Conservation (phyloP, 306 rosid genomes). For the Castanospermum australe region DNA sequence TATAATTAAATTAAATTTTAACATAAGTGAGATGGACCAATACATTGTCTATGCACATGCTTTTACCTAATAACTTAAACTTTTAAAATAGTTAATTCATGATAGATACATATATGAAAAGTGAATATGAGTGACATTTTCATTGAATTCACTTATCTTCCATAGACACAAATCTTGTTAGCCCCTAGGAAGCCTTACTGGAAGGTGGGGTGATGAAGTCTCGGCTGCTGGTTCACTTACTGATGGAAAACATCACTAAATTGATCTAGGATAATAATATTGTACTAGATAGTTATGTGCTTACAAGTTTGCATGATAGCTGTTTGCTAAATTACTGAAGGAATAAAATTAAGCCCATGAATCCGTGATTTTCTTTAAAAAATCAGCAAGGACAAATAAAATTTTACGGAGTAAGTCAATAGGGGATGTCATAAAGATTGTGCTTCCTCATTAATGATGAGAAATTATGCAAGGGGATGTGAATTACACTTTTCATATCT, state of each 20-base stretch:
- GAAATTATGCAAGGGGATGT: not conserved
- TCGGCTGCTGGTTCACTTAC: not conserved
- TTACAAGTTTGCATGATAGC: not conserved
- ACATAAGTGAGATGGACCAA: no score
- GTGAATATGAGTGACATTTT: not conserved
- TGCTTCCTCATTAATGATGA: not conserved
- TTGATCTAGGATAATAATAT: not conserved
- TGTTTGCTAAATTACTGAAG: not conserved
- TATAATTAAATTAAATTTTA: no score
- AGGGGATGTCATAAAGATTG: constrained; percentile 31
- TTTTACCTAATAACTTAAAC: no score
- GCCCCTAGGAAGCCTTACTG: not conserved
- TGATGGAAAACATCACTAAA: not conserved
- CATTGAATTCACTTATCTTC: not conserved
- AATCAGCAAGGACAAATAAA: not conserved
- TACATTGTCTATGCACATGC: no score
- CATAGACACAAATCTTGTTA: not conserved
- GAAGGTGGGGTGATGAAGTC: not conserved
- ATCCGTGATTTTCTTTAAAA: not conserved
- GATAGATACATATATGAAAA: no score
- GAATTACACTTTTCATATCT: not conserved
- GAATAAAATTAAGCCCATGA: not conserved
- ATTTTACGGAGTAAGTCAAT: not conserved
- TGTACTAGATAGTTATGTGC: not conserved
- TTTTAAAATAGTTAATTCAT: no score